Evolutionary conservation across 2,329 filamentous ascomycete species (phyloP).

Genomic region (Xylaria sp.): DNA sequence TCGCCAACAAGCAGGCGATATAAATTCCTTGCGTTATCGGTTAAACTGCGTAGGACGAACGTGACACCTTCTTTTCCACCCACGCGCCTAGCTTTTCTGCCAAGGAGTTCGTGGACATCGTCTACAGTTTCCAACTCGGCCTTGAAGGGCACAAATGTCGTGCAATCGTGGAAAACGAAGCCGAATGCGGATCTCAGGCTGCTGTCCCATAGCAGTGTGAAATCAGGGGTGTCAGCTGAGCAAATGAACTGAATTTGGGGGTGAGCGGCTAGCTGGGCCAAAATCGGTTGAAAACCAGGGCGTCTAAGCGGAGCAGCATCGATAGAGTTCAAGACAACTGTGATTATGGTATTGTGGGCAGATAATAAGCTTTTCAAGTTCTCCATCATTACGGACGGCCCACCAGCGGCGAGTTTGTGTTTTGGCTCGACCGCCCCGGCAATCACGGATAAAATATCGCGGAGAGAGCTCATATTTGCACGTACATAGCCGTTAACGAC

Average conservation of each 20-base stretch:
- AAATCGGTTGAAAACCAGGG: constrained; percentile 72
- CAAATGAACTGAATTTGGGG: constrained; percentile 77
- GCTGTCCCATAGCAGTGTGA: constrained; percentile 89
- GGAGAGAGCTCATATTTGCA: constrained; percentile 65
- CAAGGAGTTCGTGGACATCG: constrained; percentile 87
- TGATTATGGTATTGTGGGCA: constrained; percentile 62
- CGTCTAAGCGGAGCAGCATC: constrained; percentile 82
- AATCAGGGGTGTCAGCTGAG: constrained; percentile 88
- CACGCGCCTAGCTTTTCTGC: constrained; percentile 79
- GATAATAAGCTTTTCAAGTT: constrained; percentile 71
- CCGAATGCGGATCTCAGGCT: constrained; percentile 83
- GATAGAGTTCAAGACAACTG: constrained; percentile 84
- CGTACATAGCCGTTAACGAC: constrained; percentile 87
- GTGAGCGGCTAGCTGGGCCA: constrained; percentile 81
- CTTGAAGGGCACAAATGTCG: constrained; percentile 81
- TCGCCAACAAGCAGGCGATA: constrained; percentile 88
- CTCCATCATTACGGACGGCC: constrained; percentile 75
- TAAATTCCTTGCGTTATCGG: constrained; percentile 89
- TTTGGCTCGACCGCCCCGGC: constrained; percentile 67
- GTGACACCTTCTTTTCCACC: constrained; percentile 91
- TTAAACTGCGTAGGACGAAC: constrained; percentile 89
- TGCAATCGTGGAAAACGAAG: constrained; percentile 93
- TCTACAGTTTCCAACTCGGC: constrained; percentile 86
- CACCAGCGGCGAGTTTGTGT: constrained; percentile 65
- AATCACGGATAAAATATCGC: constrained; percentile 76